Evolutionary conservation across 495 filamentous ascomycete genomes (phyloP).

Genomic region (Penicillium manginii): DNA sequence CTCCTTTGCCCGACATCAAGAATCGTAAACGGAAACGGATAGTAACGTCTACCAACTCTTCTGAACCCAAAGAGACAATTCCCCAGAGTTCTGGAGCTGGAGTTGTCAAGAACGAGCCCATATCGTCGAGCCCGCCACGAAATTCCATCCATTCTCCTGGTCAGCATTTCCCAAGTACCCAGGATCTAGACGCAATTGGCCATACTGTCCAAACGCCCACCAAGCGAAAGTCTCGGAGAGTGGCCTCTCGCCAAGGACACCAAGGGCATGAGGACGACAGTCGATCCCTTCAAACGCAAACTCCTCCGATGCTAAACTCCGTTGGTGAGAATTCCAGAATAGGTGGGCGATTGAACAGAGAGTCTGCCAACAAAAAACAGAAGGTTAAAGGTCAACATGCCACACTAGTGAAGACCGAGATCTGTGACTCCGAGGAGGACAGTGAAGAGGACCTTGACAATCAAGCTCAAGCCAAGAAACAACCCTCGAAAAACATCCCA

Average conservation of each 20-base stretch:
- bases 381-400: not conserved
- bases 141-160: constrained; percentile 21
- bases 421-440: no score
- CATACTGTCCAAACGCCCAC: constrained; percentile 64
- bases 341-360: not conserved
- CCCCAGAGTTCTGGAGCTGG: constrained; percentile 25
- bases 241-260: constrained; percentile 12
- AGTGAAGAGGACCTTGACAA: no score
- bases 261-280: not conserved
- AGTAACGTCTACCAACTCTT: not conserved
- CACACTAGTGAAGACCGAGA: no score
- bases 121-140: constrained; percentile 42
- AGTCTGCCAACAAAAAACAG: constrained; percentile 11
- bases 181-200: constrained; percentile 76
- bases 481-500: no score
- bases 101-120: constrained; percentile 35
- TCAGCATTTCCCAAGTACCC: constrained; percentile 46
- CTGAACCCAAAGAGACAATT: constrained; percentile 1
- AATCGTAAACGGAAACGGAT: constrained; percentile 30
- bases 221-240: constrained; percentile 48
- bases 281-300: constrained; percentile 2
- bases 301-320: constrained; percentile 24
- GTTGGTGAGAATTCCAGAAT: constrained; percentile 27
- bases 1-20: constrained; percentile 35
- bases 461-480: no score